These are phyloP conservation scores for Pseudogymnoascus sp. DNA, from an alignment of 2,329 filamentous ascomycete genomes.

Conservation along the genomic window DNA sequence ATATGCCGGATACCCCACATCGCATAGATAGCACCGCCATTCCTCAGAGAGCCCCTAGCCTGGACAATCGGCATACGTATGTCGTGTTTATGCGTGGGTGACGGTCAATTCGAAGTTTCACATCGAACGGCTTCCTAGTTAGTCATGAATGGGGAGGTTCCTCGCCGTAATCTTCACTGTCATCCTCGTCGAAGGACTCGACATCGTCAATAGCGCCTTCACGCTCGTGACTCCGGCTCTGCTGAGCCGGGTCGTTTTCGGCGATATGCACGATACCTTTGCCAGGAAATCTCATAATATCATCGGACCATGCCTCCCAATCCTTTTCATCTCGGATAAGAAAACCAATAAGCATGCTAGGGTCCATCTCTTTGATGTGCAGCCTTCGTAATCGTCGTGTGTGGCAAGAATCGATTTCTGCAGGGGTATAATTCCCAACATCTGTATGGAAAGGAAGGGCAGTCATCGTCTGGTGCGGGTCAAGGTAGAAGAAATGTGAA, in stretches of 20 bases:
- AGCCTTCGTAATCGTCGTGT: conserved; percentile 76
- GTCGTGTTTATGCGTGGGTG: background rate
- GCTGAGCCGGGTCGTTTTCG: conserved; percentile 53
- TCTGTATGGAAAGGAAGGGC: conserved; percentile 58
- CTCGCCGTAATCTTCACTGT: conserved; percentile 33
- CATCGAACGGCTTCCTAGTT: background rate
- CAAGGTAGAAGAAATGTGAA: conserved; percentile 82
- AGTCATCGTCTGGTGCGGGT: conserved; percentile 79
- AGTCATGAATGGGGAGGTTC: background rate
- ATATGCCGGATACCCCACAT: background rate
- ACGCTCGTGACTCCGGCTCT: conserved; percentile 48
- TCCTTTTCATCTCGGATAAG: conserved; percentile 75
- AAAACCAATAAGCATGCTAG: conserved; percentile 95
- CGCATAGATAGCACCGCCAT: background rate
- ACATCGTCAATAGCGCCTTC: conserved; percentile 80
- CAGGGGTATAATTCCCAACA: conserved; percentile 50
- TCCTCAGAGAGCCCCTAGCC: background rate
- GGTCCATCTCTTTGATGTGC: conserved; percentile 88
- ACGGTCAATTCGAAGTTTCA: background rate
- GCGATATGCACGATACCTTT: conserved; percentile 83
- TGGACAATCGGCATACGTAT: background rate
- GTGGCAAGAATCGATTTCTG: conserved; percentile 78
- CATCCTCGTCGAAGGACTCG: conserved; percentile 73
- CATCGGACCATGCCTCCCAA: conserved; percentile 72
- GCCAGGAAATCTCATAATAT: conserved; percentile 66